Base-by-base conservation (phyloP, 345 rosid genomes). In the Salix viminalis region DNA sequence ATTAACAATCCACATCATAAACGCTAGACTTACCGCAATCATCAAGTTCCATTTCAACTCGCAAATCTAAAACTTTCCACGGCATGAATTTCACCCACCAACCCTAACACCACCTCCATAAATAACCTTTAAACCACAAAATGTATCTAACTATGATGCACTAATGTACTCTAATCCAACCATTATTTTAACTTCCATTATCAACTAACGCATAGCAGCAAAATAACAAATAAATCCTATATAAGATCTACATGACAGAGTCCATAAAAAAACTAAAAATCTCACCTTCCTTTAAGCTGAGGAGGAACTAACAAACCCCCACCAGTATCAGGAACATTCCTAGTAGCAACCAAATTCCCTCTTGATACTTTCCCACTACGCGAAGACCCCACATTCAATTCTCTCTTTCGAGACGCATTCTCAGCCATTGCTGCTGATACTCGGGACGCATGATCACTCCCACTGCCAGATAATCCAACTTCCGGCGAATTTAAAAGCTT, bases 241-340 rank as follows among this genome's bases (percentile, higher is more conserved):
- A 56, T n/a, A 56, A n/a, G 26, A 56, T 56, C 4, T 56, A 56
- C 46, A 11, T 21, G 11, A 21, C 61, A 56, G 61, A n/a, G 26
- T n/a, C 62, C 64, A 58, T 67, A 67, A 18, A 18, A 32, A 12
- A 61, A 36, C 70, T 21, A 15, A 34, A 65, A 73, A 90, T 67
- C 36, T 10, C 26, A 94, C 98, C 96, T 92, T 81, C 98, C 98
- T 26, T 82, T 83, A 58, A 94, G 90, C 91, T 94, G 98, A 50
- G 97, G 98, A 21, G 98, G 98, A 65, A 92, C 85, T 50, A 94
- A 85, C 81, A 86, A 11, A 28, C 91, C 90, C 37, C 91, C 85
- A 4, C 77, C 85, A 46, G 96, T 92, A 15, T 92, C 97, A 1
- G 90, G 91, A 69, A 85, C 72, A 77, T 75, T 83, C 89, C 83